phyloP scores from a whole-genome alignment of 2,329 filamentous ascomycete genomes.

The Acephala macrosclerotiorum region DNA sequence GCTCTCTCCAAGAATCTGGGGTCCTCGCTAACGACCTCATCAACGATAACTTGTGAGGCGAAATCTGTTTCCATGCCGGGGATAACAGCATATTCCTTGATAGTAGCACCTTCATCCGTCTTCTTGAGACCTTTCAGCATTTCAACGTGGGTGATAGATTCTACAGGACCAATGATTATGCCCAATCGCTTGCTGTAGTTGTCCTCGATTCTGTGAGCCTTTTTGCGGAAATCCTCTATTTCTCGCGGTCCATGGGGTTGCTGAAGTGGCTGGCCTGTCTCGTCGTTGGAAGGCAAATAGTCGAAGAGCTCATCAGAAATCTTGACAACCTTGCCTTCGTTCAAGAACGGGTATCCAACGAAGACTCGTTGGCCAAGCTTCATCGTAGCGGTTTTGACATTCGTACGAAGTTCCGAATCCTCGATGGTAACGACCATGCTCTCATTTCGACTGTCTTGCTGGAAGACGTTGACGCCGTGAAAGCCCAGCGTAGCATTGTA shows the following conservation, averaged over 20 bases:
- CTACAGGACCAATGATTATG: slow-evolving; percentile 84
- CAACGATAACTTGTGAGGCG: slow-evolving; percentile 89
- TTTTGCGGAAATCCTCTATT: slow-evolving; percentile 84
- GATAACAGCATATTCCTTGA: slow-evolving; percentile 92
- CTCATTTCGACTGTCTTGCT: slow-evolving; percentile 93
- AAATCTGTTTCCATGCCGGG: slow-evolving; percentile 88
- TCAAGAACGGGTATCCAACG: slow-evolving; percentile 93
- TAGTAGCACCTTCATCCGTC: slow-evolving; percentile 86
- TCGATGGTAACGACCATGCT: slow-evolving; percentile 91
- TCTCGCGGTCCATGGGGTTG: slow-evolving; percentile 77
- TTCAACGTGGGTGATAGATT: slow-evolving; percentile 89
- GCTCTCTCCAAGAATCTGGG: slow-evolving; percentile 90
- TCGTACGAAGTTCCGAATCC: slow-evolving; percentile 75
- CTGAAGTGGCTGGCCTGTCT: slow-evolving; percentile 66
- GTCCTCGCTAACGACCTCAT: slow-evolving; percentile 89
- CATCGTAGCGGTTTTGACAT: slow-evolving; percentile 73
- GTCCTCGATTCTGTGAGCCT: slow-evolving; percentile 82
- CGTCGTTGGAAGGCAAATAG: slow-evolving; percentile 75
- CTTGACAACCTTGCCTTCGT: slow-evolving; percentile 88
- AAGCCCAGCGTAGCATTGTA: slow-evolving; percentile 84
- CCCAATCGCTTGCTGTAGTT: slow-evolving; percentile 91
- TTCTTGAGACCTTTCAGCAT: slow-evolving; percentile 92
- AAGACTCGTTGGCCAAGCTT: slow-evolving; percentile 88
- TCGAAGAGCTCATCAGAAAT: slow-evolving; percentile 95
- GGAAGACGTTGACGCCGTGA: slow-evolving; percentile 93